phyloP scores from a whole-genome alignment of 2,329 filamentous ascomycete species.

The Colletotrichum sp. region DNA sequence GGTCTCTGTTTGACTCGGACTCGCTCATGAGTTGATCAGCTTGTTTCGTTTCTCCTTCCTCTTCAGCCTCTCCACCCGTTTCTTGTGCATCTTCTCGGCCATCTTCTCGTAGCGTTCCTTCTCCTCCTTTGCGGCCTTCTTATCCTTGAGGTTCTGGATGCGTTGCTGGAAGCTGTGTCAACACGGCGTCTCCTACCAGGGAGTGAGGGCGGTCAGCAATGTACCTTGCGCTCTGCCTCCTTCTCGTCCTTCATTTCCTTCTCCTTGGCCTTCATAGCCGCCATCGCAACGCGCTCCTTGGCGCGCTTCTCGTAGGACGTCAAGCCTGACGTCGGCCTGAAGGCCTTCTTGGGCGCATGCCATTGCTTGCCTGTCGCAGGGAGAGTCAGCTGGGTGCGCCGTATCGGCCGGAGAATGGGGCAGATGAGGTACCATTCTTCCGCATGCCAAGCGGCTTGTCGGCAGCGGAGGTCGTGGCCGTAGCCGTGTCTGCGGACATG shows the following conservation, averaged over 20 bases:
- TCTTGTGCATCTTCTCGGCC: constrained; percentile 97
- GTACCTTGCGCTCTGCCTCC: constrained; percentile 83
- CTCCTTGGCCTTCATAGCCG: constrained; percentile 88
- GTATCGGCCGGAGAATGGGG: background rate
- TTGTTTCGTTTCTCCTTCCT: constrained; percentile 97
- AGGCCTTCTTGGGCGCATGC: constrained; percentile 83
- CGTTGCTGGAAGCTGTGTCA: constrained; percentile 59
- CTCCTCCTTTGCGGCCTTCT: constrained; percentile 87
- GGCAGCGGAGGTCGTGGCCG: constrained; percentile 35
- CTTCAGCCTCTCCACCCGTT: constrained; percentile 91
- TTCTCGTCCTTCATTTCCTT: constrained; percentile 97
- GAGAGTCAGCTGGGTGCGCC: background rate
- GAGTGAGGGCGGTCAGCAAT: constrained; percentile 26
- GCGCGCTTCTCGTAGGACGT: constrained; percentile 80
- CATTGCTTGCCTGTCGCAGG: constrained; percentile 83
- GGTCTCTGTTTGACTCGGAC: background rate
- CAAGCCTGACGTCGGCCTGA: constrained; percentile 80
- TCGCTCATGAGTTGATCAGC: constrained; percentile 68
- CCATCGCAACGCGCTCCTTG: constrained; percentile 71
- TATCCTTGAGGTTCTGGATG: constrained; percentile 83
- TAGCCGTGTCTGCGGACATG: constrained; percentile 48
- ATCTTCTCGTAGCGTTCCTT: constrained; percentile 91
- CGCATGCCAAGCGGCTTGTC: constrained; percentile 69
- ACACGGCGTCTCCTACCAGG: background rate
- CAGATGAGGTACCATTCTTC: constrained; percentile 72